Percentiles rank a stretch among this genome's conserved stretches.
phyloP scores from a whole-genome alignment of 805 yeast genomes.

The Naumovozyma baii region DNA sequence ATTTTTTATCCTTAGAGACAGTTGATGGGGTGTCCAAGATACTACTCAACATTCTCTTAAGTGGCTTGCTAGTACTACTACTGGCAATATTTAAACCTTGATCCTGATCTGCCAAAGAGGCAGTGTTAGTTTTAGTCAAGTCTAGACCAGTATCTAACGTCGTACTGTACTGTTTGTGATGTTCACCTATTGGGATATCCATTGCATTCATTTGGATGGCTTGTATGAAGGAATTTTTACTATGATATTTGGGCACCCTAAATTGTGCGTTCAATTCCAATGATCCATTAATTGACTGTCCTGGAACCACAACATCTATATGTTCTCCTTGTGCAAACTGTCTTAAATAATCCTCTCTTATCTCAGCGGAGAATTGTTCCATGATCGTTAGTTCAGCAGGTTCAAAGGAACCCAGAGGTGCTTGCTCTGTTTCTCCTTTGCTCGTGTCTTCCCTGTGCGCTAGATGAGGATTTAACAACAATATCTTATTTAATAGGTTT shows the following conservation, averaged over 20 bases:
- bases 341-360: slow-evolving; percentile 17
- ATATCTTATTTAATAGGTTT: slow-evolving; percentile 8
- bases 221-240: slow-evolving; percentile 24
- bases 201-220: slow-evolving; percentile 22
- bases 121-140: background rate
- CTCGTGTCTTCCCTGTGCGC: background rate
- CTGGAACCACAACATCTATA: slow-evolving; percentile 19
- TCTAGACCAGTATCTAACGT: background rate
- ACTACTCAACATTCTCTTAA: slow-evolving; percentile 18
- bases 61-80: slow-evolving; percentile 7
- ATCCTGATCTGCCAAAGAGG: background rate
- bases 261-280: slow-evolving; percentile 26
- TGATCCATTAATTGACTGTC: slow-evolving; percentile 26
- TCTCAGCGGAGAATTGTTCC: slow-evolving; percentile 22
- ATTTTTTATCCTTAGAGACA: slow-evolving; percentile 5
- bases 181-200: slow-evolving; percentile 22
- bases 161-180: background rate
- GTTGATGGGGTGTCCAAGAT: slow-evolving; percentile 10
- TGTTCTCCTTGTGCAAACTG: slow-evolving; percentile 21
- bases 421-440: background rate
- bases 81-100: background rate
- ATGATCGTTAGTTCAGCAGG: slow-evolving; percentile 18
- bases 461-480: slow-evolving; percentile 10
- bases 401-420: slow-evolving; percentile 8
- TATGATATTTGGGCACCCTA: slow-evolving; percentile 28